A percentile compares a stretch with the other conserved stretches of the same genome.
Conservation (phyloP, 2,329 filamentous ascomycete genomes). For the Aspergillus caelatus region DNA sequence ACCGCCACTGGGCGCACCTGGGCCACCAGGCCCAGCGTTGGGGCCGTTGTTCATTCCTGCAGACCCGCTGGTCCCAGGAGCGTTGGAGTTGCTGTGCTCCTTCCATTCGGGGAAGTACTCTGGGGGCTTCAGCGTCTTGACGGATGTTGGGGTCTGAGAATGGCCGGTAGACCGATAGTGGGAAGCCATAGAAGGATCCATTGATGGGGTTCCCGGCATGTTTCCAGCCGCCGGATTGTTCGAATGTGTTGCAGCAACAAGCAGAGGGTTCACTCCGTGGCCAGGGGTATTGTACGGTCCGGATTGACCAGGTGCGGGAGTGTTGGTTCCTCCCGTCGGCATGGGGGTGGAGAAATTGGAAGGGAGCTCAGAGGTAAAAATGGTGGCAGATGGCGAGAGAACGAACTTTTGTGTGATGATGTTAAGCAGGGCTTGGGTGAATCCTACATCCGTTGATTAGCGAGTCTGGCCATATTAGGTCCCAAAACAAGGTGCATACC, state of each 20-base stretch:
- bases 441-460: constrained; percentile 54
- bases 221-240: constrained; percentile 44
- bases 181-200: constrained; percentile 35
- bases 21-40: constrained; percentile 38
- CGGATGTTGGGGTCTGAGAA: constrained; percentile 77
- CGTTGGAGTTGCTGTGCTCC: constrained; percentile 58
- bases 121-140: constrained; percentile 76
- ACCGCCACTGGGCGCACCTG: constrained; percentile 26
- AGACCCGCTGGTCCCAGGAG: constrained; percentile 32
- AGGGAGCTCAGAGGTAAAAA: constrained; percentile 95
- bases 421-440: constrained; percentile 84
- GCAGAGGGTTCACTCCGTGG: constrained; percentile 79
- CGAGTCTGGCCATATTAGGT: neutral
- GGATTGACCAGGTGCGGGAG: constrained; percentile 58
- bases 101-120: constrained; percentile 92
- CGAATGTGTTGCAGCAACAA: constrained; percentile 77
- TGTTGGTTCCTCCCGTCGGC: constrained; percentile 89
- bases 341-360: constrained; percentile 90
- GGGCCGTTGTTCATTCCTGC: constrained; percentile 17
- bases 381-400: constrained; percentile 89
- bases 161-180: constrained; percentile 64
- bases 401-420: constrained; percentile 81
- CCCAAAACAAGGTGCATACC: constrained; percentile 43
- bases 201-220: constrained; percentile 39
- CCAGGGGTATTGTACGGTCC: constrained; percentile 58